These are phyloP conservation scores for Wilhelminamyces savonicus DNA, from an alignment of 805 yeast genomes.

Conservation along the genomic window DNA sequence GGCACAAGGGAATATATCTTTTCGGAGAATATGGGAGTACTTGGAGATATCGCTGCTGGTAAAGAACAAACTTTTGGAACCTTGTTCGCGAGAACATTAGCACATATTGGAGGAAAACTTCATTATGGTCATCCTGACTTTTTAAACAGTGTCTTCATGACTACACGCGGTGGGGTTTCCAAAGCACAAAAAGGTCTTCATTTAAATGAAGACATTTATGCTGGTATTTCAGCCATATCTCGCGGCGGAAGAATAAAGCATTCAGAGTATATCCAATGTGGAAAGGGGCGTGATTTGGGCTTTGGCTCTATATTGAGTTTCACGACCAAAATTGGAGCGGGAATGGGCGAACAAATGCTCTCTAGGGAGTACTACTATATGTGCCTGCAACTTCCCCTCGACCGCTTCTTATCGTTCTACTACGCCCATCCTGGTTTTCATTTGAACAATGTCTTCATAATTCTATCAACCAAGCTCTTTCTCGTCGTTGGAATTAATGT, in stretches of 20 bases:
- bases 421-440: constrained; percentile 88
- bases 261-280: constrained; percentile 80
- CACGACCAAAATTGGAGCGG: constrained; percentile 82
- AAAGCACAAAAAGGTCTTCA: constrained; percentile 81
- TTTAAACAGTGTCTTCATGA: constrained; percentile 68
- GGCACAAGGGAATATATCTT: constrained; percentile 82
- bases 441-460: constrained; percentile 68
- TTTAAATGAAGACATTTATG: constrained; percentile 80
- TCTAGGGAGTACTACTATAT: constrained; percentile 77
- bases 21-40: constrained; percentile 74
- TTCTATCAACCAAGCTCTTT: constrained; percentile 50
- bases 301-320: constrained; percentile 78
- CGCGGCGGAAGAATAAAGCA: constrained; percentile 84
- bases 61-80: constrained; percentile 88
- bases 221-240: constrained; percentile 73
- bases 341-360: constrained; percentile 85
- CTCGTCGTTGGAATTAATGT: constrained; percentile 57
- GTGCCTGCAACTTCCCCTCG: constrained; percentile 71
- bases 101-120: constrained; percentile 74
- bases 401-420: constrained; percentile 71
- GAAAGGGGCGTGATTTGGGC: constrained; percentile 82
- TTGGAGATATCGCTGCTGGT: constrained; percentile 85
- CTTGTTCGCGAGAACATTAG: constrained; percentile 73
- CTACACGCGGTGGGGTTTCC: constrained; percentile 82
- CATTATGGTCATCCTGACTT: constrained; percentile 89